These are phyloP conservation scores for Larix kaempferi DNA, from an alignment of 75 land plant genomes.

Conservation along the genomic window DNA sequence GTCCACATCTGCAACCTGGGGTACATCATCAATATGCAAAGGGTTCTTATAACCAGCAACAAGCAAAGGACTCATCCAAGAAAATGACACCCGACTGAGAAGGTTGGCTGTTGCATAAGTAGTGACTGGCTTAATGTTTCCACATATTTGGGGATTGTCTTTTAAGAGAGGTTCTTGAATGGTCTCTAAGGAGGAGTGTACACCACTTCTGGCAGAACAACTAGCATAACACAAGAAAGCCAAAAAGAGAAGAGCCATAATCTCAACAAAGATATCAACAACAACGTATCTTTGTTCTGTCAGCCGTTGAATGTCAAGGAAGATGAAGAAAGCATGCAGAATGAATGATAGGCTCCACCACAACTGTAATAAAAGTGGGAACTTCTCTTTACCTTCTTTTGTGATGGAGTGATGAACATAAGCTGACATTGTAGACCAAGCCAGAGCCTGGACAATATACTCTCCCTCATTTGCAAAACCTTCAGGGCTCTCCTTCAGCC, in stretches of 20 bases:
- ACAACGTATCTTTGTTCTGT: neutral
- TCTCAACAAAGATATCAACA: slow-evolving; percentile 9
- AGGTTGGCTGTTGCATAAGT: slow-evolving; percentile 27
- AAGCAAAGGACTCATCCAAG: slow-evolving; percentile 71
- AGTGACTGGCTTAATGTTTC: neutral
- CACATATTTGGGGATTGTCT: neutral
- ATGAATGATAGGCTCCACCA: slow-evolving; percentile 46
- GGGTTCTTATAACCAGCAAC: slow-evolving; percentile 40
- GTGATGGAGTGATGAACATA: neutral
- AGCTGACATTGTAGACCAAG: neutral
- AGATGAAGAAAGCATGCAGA: slow-evolving; percentile 25
- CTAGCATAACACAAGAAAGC: slow-evolving; percentile 36
- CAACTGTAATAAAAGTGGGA: slow-evolving; percentile 24
- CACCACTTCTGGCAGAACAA: slow-evolving; percentile 12
- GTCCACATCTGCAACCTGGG: slow-evolving; percentile 44
- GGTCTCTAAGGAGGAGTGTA: neutral
- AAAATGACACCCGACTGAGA: slow-evolving; percentile 56
- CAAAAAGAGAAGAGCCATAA: slow-evolving; percentile 12
- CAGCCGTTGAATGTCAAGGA: slow-evolving; percentile 15
- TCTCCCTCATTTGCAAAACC: neutral
- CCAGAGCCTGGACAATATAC: neutral
- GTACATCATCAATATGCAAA: slow-evolving; percentile 63
- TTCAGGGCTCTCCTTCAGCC: neutral
- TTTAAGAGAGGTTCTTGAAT: neutral
- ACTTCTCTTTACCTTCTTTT: slow-evolving; percentile 8